A percentile compares a stretch with the other conserved stretches of the same genome.
These are phyloP conservation scores for Metschnikowia lochheadii DNA, from an alignment of 805 yeast genomes.

Conservation along the genomic window DNA sequence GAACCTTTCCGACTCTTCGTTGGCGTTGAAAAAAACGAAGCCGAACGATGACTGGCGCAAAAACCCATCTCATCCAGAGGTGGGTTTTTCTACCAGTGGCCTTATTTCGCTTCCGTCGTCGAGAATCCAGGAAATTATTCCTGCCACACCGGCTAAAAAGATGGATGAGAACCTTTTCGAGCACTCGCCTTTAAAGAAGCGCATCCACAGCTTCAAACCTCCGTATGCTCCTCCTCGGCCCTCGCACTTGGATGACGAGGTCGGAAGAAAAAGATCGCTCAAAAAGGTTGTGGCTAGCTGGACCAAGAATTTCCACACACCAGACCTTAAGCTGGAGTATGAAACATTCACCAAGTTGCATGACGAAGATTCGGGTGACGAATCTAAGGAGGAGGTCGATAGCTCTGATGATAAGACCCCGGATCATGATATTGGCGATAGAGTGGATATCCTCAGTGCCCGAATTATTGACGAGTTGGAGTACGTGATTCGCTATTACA, in stretches of 20 bases:
- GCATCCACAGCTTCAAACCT: background rate
- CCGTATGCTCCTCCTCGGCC: background rate
- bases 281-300: slow-evolving; percentile 40
- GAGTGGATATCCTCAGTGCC: slow-evolving; percentile 65
- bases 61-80: slow-evolving; percentile 1
- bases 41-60: slow-evolving; percentile 1
- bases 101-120: slow-evolving; percentile 49
- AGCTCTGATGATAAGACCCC: background rate
- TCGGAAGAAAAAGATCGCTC: slow-evolving; percentile 31
- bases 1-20: slow-evolving; percentile 38
- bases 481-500: slow-evolving; percentile 45
- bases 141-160: slow-evolving; percentile 66
- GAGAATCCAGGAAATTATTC: slow-evolving; percentile 44
- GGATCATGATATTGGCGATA: slow-evolving; percentile 22
- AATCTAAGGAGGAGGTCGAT: slow-evolving; percentile 17
- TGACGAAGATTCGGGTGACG: slow-evolving; percentile 10
- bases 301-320: slow-evolving; percentile 31
- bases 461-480: slow-evolving; percentile 68
- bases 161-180: slow-evolving; percentile 30
- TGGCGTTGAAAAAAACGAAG: slow-evolving; percentile 33
- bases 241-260: slow-evolving; percentile 12
- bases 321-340: slow-evolving; percentile 4
- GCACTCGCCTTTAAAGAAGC: slow-evolving; percentile 1
- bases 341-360: background rate
- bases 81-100: slow-evolving; percentile 50